Percentiles rank a stretch among this genome's conserved stretches.
These are phyloP conservation scores for Suhomyces emberorum DNA, from an alignment of 805 yeast genomes.

Conservation along the genomic window DNA sequence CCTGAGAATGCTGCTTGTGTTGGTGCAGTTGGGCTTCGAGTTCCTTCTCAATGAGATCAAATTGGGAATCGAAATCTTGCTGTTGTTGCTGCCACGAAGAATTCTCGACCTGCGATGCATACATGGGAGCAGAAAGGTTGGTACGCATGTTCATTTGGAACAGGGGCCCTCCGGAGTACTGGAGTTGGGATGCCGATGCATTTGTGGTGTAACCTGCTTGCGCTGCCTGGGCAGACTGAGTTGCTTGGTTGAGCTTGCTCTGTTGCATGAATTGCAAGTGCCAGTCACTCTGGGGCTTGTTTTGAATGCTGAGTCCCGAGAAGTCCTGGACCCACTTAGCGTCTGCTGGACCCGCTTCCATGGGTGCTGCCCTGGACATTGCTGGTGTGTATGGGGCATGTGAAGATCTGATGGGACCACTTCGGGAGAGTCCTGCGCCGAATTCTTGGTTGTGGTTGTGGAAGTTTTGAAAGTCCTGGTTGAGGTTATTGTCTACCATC, in stretches of 20 bases:
- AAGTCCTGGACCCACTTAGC: constrained; percentile 31
- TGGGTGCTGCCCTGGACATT: constrained; percentile 7
- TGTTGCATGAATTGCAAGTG: constrained; percentile 24
- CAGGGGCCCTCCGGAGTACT: not conserved
- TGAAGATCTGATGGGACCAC: no score
- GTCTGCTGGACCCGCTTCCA: constrained; percentile 3
- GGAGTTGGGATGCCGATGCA: constrained; percentile 5
- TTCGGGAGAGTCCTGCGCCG: no score
- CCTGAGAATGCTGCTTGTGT: constrained; percentile 4
- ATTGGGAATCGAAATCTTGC: constrained; percentile 26
- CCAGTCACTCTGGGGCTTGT: constrained; percentile 17
- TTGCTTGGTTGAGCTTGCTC: constrained; percentile 7
- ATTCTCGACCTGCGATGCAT: constrained; percentile 3
- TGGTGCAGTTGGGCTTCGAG: constrained; percentile 12
- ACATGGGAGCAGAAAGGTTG: constrained; percentile 15
- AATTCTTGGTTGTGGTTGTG: constrained; percentile 13
- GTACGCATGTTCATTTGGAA: constrained; percentile 19
- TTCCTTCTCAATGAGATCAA: constrained; percentile 33
- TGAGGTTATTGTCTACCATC: constrained; percentile 30
- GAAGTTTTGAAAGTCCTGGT: constrained; percentile 39
- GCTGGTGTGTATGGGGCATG: constrained; percentile 11
- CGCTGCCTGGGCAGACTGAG: not conserved
- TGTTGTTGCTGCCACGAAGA: constrained; percentile 3
- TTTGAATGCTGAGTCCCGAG: constrained; percentile 19
- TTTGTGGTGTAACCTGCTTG: not conserved